Percentiles rank a stretch among this genome's conserved stretches.
Conservation (phyloP, 1,284 basidiomycete genomes). For the Laetiporus sulphureus region DNA sequence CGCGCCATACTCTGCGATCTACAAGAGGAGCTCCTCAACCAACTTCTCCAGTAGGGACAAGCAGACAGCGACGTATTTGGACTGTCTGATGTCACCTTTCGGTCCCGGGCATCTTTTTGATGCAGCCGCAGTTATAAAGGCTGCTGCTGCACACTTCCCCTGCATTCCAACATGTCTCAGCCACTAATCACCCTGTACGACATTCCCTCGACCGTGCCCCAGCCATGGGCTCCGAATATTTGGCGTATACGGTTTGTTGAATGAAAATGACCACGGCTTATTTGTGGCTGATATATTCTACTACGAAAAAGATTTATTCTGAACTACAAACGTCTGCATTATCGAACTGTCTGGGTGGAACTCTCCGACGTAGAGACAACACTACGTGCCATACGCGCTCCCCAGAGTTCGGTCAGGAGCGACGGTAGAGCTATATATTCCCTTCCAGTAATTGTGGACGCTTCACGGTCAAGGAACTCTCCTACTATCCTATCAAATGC, state of each 20-base stretch:
- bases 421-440: constrained; percentile 60
- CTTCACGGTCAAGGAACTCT: constrained; percentile 25
- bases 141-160: no score
- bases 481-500: constrained; percentile 48
- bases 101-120: no score
- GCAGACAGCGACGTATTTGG: no score
- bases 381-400: constrained; percentile 50
- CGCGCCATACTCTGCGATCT: no score
- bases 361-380: constrained; percentile 60
- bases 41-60: no score
- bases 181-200: constrained; percentile 62
- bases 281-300: neutral
- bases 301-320: constrained; percentile 50
- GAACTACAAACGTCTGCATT: constrained; percentile 64
- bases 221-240: constrained; percentile 68
- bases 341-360: constrained; percentile 63
- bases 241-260: constrained; percentile 45
- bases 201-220: constrained; percentile 47
- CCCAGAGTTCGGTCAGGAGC: constrained; percentile 41
- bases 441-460: constrained; percentile 57
- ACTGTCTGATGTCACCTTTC: no score
- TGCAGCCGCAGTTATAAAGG: no score
- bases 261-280: neutral
- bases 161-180: constrained; percentile 28
- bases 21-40: no score